Evolutionary conservation across 139 green algal genomes (phyloP), one percentile per base, ranked within the genome.

Genomic region (Chlamydomonas sp.): DNA sequence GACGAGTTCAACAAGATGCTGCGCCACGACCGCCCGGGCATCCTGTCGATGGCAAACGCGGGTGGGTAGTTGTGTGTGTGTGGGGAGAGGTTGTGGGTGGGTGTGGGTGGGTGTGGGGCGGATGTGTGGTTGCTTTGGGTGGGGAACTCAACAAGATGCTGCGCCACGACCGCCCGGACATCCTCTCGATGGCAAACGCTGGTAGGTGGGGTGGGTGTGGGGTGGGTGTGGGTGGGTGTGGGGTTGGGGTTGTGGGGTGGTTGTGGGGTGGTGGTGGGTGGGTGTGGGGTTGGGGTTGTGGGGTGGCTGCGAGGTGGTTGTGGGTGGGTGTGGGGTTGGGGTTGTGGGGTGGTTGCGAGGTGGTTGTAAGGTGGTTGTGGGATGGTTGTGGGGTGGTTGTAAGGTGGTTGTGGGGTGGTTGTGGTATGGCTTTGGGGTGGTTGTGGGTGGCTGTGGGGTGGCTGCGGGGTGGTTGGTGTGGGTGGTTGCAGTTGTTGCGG

Each of bases 1-100:
- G 95, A 99, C 75, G 95, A 99, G 75, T 96, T 98, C 79, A 72
- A 87, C 73, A 80, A 88, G 30, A 85, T 80, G 60, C 73, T 97
- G 72, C 80, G 89, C 3, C 94, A 98, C 75, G 94, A 99, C 78
- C 77, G 89, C 1, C 87, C 86, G 24, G 90, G 90, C 16, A 64
- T 88, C 48, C 78, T 95, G 26, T 88, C 74, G 65, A 96, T 96
- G 90, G 90, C 90, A 36, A 96, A 96, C 77, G 87, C 90, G 28
- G 87, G 65, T 71, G 47, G 61, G 47, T 61, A n/a, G 35, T 26
- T 33, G 54, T 63, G 13, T 63, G 26, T 63, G 54, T 33, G 29
- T 63, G 13, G 26, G n/a, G n/a, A n/a, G n/a, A n/a, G 26, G 26
- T 28, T 63, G 26, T 28, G 26, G 54, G 26, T 13, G 54, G 13